Evolutionary conservation across 2,329 filamentous ascomycete species (phyloP).

Genomic region (Basipetospora chlamydospora): DNA sequence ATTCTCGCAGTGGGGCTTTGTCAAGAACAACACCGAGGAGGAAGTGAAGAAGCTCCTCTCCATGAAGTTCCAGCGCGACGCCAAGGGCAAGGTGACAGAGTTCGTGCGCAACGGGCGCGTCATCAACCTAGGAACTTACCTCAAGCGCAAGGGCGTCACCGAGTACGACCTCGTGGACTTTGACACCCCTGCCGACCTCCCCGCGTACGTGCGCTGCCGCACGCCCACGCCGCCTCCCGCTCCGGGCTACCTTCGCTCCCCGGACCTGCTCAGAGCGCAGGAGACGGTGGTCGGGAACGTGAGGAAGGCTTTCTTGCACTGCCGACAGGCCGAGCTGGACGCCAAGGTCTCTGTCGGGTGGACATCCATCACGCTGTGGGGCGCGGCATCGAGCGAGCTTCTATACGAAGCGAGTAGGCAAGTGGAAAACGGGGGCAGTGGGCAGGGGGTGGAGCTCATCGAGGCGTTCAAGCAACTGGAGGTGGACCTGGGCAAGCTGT

Average conservation of each 20-base stretch:
- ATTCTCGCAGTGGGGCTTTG: conserved; percentile 39
- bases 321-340: conserved; percentile 26
- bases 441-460: conserved; percentile 25
- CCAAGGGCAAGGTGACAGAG: conserved; percentile 36
- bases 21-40: conserved; percentile 39
- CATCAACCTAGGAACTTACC: conserved; percentile 35
- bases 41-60: conserved; percentile 35
- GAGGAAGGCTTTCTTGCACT: conserved; percentile 28
- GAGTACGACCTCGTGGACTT: conserved; percentile 36
- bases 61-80: conserved; percentile 37
- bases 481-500: conserved; percentile 25
- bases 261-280: conserved; percentile 27
- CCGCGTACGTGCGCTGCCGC: conserved; percentile 27
- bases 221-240: conserved; percentile 28
- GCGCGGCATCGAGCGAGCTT: conserved; percentile 26
- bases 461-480: conserved; percentile 28
- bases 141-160: conserved; percentile 37
- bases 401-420: conserved; percentile 28
- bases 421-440: conserved; percentile 24
- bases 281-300: conserved; percentile 28
- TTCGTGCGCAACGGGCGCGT: conserved; percentile 38
- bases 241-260: conserved; percentile 25
- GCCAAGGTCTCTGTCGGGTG: conserved; percentile 23
- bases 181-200: conserved; percentile 25
- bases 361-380: conserved; percentile 27